Evolutionary conservation across 177 flowering plant species (phyloP).

Genomic region (Telopea speciosissima): DNA sequence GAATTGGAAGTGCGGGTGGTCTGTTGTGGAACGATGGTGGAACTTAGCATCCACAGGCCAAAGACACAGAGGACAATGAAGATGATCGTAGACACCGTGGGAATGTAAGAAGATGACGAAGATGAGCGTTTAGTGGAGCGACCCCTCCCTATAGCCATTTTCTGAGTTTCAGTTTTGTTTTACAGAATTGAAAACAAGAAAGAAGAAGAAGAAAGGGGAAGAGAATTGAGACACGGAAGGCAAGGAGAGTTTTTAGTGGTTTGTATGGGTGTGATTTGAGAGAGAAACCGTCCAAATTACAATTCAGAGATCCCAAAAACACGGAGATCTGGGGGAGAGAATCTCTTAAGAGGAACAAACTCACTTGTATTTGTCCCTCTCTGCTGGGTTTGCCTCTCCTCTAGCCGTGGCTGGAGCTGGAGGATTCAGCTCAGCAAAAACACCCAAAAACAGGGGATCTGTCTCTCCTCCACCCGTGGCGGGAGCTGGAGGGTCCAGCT

Average conservation of each 20-base stretch:
- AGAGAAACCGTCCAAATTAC: neutral
- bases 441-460: too few relatives aligned
- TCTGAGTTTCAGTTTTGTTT: neutral
- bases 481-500: too few relatives aligned
- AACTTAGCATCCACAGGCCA: conserved; percentile 66
- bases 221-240: neutral
- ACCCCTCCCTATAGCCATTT: conserved; percentile 41
- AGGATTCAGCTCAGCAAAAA: too few relatives aligned
- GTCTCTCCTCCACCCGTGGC: too few relatives aligned
- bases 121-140: conserved; percentile 52
- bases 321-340: neutral
- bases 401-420: too few relatives aligned
- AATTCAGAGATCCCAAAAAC: conserved; percentile 8
- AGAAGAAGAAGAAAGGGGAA: conserved; percentile 1
- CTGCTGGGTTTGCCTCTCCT: too few relatives aligned
- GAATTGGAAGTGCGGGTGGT: conserved; percentile 20
- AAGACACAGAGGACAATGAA: conserved; percentile 53
- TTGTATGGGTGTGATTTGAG: neutral
- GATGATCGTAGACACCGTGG: conserved; percentile 48
- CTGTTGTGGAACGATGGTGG: conserved; percentile 32
- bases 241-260: neutral
- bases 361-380: too few relatives aligned
- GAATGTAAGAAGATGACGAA: conserved; percentile 36
- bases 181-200: too few relatives aligned
- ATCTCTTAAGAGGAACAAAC: neutral